Conservation (phyloP, 2,329 filamentous ascomycete species). For the Coleophoma crateriformis region DNA sequence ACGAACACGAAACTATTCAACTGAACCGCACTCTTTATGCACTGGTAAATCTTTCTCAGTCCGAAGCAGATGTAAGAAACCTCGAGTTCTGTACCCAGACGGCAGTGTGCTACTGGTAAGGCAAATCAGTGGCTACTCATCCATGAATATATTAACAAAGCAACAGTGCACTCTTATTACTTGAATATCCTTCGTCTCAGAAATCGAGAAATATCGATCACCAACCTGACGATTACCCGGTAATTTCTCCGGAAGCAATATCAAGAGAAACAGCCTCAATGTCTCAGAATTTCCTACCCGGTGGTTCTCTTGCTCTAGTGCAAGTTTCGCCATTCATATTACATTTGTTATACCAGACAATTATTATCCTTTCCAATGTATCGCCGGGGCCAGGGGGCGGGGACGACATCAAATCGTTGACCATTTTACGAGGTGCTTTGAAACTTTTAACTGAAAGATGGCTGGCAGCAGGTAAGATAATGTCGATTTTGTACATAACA, state of each 20-base stretch:
- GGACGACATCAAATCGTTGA: not conserved
- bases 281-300: not conserved
- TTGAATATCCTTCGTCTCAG: not conserved
- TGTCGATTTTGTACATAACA: not conserved
- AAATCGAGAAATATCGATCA: not conserved
- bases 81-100: slow-evolving; percentile 5
- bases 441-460: not conserved
- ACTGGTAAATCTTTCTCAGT: not conserved
- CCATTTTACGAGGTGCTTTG: not conserved
- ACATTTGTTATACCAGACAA: too few relatives aligned
- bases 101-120: slow-evolving; percentile 5
- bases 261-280: not conserved
- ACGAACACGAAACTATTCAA: slow-evolving; percentile 3
- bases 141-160: too few relatives aligned
- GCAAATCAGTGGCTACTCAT: not conserved
- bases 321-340: too few relatives aligned
- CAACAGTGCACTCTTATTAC: not conserved
- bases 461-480: not conserved
- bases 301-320: too few relatives aligned
- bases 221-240: not conserved
- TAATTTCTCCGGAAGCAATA: not conserved
- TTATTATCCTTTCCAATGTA: not conserved
- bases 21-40: slow-evolving; percentile 4
- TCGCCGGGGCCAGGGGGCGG: not conserved
- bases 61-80: not conserved